Evolutionary conservation across 805 yeast species (phyloP).

Genomic region (Schizosaccharomyces cryophilus): DNA sequence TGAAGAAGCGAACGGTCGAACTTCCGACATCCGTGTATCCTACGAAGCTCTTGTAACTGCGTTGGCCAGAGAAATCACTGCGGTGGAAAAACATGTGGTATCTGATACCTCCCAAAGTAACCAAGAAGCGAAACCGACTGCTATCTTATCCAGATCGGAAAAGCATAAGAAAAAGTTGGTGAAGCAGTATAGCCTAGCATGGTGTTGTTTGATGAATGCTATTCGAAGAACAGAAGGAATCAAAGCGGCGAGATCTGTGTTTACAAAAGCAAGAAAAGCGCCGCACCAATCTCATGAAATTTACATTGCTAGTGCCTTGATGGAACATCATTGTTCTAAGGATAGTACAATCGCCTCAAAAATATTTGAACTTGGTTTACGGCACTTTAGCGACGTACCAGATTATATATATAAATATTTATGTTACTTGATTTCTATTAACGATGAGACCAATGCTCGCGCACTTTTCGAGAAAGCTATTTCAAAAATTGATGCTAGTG

Average conservation of each 20-base stretch:
- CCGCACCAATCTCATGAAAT: constrained; percentile 45
- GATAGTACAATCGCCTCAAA: constrained; percentile 37
- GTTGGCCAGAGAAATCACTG: constrained; percentile 17
- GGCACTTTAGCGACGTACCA: constrained; percentile 27
- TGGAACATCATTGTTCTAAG: constrained; percentile 46
- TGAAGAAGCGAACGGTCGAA: constrained; percentile 33
- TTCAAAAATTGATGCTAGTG: constrained; percentile 24
- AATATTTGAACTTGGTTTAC: constrained; percentile 60
- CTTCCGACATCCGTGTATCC: constrained; percentile 24
- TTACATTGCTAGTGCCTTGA: constrained; percentile 54
- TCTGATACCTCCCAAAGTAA: constrained; percentile 2
- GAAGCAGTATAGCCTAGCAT: not conserved
- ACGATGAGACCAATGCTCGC: constrained; percentile 52
- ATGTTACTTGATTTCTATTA: constrained; percentile 40
- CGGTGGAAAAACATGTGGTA: not conserved
- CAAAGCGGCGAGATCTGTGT: constrained; percentile 47
- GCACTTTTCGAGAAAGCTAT: constrained; percentile 61
- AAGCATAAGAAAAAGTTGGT: constrained; percentile 3
- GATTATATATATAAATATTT: constrained; percentile 45
- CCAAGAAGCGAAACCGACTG: constrained; percentile 1
- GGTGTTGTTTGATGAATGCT: constrained; percentile 35
- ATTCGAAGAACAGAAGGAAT: constrained; percentile 42
- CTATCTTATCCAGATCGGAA: not conserved
- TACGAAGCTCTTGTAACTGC: constrained; percentile 28
- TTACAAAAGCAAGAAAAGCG: constrained; percentile 43